Base-by-base conservation (phyloP, 202 grass and related monocot species). In the Tripidium arundinaceum region DNA sequence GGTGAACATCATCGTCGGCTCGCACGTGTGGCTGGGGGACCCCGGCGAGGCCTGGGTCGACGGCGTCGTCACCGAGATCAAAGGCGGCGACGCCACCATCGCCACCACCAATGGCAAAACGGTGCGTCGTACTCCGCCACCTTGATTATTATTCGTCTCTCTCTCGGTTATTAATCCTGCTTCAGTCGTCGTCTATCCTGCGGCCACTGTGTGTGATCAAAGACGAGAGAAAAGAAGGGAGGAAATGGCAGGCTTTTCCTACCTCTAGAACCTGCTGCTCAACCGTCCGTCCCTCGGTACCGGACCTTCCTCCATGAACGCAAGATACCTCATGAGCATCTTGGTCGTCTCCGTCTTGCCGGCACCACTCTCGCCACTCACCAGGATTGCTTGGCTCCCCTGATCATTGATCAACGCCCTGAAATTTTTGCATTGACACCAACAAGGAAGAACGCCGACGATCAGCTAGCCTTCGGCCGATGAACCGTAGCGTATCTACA, bases 281-380 rank as follows among this genome's bases (percentile, higher is more conserved):
- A 62, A 98, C 94, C 2, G 94, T 98, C 42, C 94, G 85, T 6
- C 94, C 94, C 71, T 98, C 94, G 0, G 88, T 90, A 36, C 91
- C 87, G 2, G 94, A 94, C 81, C 91, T 74, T 74, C 94, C 94
- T 14, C 94, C 94, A 94, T 98, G 86, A 94, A 98, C 5, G 94
- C 94, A 38, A 98, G 87, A 66, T 98, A 98, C 71, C 94, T 90
- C 94, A 98, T 98, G 45, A 98, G 87, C 94, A 98, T 98, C 71
- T 98, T 98, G 2, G 94, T 98, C 11, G 91, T 98, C 83, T 94
- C 94, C 29, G 94, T 98, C 88, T 98, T 98, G 40, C 94, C 94
- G 38, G 94, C 91, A 27, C 94, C 91, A 74, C 94, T 98, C 86
- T 98, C 94, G 29, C 94, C 94, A 49, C 94, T 98, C 41, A 98